Conservation (phyloP, 2,329 filamentous ascomycete genomes). For the Cercospora nicotianae region DNA sequence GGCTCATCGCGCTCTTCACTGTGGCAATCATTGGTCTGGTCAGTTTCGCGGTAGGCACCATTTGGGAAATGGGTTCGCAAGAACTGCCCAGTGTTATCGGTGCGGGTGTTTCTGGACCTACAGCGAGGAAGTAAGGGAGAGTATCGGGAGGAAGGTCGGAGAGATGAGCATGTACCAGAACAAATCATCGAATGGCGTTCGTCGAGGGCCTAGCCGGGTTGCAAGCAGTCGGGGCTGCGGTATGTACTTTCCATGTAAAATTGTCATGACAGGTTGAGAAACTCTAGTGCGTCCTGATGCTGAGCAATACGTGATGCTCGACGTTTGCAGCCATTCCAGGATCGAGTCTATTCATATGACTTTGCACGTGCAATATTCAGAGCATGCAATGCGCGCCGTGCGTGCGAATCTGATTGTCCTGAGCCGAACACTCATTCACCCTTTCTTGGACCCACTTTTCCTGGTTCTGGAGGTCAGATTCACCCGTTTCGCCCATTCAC, state of each 20-base stretch:
- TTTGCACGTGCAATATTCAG: background rate
- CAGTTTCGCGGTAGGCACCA: conserved; percentile 69
- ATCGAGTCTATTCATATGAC: background rate
- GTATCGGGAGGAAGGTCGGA: background rate
- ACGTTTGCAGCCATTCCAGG: background rate
- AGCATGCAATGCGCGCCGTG: background rate
- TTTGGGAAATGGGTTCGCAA: conserved; percentile 82
- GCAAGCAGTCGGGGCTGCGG: background rate
- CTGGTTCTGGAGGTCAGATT: too few species aligned
- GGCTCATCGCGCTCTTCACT: conserved; percentile 75
- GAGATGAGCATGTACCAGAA: conserved; percentile 11
- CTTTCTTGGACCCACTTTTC: background rate
- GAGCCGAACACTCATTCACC: background rate
- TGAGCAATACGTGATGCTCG: background rate
- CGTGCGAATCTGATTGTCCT: background rate
- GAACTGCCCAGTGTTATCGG: conserved; percentile 91
- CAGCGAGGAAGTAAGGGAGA: conserved; percentile 50
- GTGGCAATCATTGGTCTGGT: conserved; percentile 68
- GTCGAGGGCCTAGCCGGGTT: background rate
- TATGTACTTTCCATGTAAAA: conserved; percentile 12
- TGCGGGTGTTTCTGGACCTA: conserved; percentile 79
- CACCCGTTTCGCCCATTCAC: too few species aligned
- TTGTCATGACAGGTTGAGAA: background rate
- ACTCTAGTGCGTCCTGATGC: background rate
- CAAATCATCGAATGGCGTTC: conserved; percentile 6